Evolutionary conservation across 495 filamentous ascomycete species (phyloP).

Genomic region (Elasticomyces elasticus): DNA sequence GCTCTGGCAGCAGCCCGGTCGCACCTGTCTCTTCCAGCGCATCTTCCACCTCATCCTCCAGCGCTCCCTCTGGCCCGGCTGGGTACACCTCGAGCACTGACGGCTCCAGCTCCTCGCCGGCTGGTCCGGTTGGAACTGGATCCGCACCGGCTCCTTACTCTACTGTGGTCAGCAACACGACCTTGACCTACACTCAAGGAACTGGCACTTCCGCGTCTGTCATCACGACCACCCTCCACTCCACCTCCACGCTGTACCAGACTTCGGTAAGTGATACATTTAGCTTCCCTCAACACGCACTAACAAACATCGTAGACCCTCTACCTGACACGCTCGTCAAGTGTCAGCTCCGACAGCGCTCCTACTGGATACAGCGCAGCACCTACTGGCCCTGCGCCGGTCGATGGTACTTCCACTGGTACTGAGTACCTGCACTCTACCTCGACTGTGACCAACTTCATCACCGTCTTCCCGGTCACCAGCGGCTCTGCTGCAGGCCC

Average conservation of each 20-base stretch:
- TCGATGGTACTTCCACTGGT: not conserved
- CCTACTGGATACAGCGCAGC: not conserved
- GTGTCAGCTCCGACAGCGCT: not conserved
- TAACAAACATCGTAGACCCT: slow-evolving; percentile 5
- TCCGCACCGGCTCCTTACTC: not conserved
- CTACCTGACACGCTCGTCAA: slow-evolving; percentile 8
- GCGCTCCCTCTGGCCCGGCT: not conserved
- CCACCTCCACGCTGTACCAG: slow-evolving; percentile 17
- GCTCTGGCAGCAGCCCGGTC: not conserved
- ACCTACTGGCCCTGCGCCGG: not conserved
- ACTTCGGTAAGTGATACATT: slow-evolving; percentile 7
- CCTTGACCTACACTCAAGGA: slow-evolving; percentile 16
- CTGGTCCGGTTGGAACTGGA: not conserved
- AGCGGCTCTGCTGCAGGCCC: not conserved
- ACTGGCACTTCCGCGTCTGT: slow-evolving; percentile 6
- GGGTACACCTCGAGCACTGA: not conserved
- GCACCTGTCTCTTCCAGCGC: not conserved
- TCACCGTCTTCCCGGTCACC: slow-evolving; percentile 17
- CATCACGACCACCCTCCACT: slow-evolving; percentile 15
- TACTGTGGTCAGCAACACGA: slow-evolving; percentile 7
- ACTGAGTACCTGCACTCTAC: slow-evolving; percentile 11
- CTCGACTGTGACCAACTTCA: slow-evolving; percentile 14
- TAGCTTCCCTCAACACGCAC: not conserved
- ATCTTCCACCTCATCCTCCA: not conserved
- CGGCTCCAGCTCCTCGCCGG: slow-evolving; percentile 1